A percentile compares a stretch with the other conserved stretches of the same genome.
Evolutionary conservation across 2,329 filamentous ascomycete species (phyloP).

Genomic region (Xenoacremonium recifei): DNA sequence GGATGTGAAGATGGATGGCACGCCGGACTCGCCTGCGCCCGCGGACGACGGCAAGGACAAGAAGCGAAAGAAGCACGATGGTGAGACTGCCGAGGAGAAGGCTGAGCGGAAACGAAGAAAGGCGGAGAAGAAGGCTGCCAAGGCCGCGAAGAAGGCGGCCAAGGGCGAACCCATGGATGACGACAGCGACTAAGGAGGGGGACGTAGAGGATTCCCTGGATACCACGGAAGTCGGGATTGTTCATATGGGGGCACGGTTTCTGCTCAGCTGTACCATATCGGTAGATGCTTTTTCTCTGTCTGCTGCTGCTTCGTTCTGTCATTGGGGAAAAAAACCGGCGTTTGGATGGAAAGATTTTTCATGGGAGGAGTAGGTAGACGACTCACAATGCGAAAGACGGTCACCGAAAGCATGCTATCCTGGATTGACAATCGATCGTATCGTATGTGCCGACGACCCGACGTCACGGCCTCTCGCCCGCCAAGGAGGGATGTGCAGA

Average conservation of each 20-base stretch:
- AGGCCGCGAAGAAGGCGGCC: slow-evolving; percentile 54
- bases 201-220: no score
- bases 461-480: no score
- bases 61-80: slow-evolving; percentile 79
- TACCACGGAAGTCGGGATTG: slow-evolving; percentile 20
- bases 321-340: slow-evolving; percentile 20
- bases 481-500: no score
- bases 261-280: slow-evolving; percentile 28
- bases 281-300: slow-evolving; percentile 16
- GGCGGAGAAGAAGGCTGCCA: slow-evolving; percentile 59
- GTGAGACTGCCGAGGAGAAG: slow-evolving; percentile 69
- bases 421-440: background rate
- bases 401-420: background rate
- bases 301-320: slow-evolving; percentile 18
- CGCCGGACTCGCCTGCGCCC: slow-evolving; percentile 35
- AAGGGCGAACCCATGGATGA: slow-evolving; percentile 51
- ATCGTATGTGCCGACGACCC: slow-evolving; percentile 1
- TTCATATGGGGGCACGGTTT: slow-evolving; percentile 24
- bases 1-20: slow-evolving; percentile 35
- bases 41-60: slow-evolving; percentile 59
- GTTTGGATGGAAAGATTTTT: slow-evolving; percentile 31
- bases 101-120: slow-evolving; percentile 59
- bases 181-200: slow-evolving; percentile 49
- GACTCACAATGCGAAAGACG: slow-evolving; percentile 29
- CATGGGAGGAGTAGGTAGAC: slow-evolving; percentile 28